Evolutionary conservation across 176 grass and related monocot genomes (phyloP).

Genomic region (Aegilops longissima): DNA sequence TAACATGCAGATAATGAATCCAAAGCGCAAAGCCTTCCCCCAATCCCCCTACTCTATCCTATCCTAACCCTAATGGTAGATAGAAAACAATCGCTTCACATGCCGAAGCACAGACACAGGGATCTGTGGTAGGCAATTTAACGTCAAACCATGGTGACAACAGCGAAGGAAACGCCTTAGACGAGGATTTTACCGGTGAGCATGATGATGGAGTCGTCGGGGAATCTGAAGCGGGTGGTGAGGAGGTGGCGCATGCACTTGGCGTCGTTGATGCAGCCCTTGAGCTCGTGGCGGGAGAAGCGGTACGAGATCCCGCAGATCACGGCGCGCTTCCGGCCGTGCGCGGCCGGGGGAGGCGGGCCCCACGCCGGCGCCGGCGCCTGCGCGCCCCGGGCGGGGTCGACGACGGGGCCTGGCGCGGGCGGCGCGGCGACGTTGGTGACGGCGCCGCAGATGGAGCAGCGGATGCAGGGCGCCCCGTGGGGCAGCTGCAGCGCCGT

Average conservation of each 20-base stretch:
- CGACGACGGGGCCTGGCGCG: background rate
- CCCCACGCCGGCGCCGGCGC: conserved; percentile 34
- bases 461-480: conserved; percentile 81
- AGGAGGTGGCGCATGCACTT: conserved; percentile 97
- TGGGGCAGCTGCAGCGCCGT: conserved; percentile 77
- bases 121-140: background rate
- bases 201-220: conserved; percentile 94
- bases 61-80: background rate
- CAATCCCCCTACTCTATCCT: background rate
- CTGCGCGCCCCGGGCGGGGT: background rate
- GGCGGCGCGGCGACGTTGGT: conserved; percentile 60
- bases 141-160: background rate
- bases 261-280: conserved; percentile 96
- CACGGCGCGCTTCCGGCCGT: conserved; percentile 91
- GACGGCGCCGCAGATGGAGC: conserved; percentile 75
- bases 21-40: background rate
- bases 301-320: conserved; percentile 95
- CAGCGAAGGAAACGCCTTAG: background rate
- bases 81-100: background rate
- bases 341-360: conserved; percentile 58
- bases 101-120: too few species aligned
- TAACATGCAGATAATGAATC: background rate
- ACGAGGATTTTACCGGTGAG: conserved; percentile 52
- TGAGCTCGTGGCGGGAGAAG: conserved; percentile 87
- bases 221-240: conserved; percentile 82